Evolutionary conservation across 2,329 filamentous ascomycete genomes (phyloP), one percentile per base, ranked within the genome.

Genomic region (Arthrobotrys conoides): DNA sequence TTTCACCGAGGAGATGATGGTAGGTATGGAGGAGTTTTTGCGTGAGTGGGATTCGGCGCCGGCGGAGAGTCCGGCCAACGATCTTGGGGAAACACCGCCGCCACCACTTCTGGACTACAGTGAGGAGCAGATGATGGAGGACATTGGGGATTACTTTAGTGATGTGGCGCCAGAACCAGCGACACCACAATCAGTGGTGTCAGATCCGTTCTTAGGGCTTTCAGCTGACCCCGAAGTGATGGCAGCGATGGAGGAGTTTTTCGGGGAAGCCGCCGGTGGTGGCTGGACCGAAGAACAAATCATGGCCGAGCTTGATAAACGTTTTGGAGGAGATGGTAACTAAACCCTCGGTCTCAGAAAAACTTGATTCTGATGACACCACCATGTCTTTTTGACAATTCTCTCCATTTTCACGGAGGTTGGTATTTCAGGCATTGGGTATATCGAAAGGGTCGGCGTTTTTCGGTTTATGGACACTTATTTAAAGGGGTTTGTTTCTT

Each of bases 401-500:
- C 6, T 38, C 30, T 20, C n/a, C 18, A 18, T 20, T 59, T 16
- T 55, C n/a, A 4, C n/a, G 44, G 10, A 18, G 57, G 65, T 68
- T 76, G 70, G 70, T 76, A 22, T 65, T 57, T 51, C 41, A 41
- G 38, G 49, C 22, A 53, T 76, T 55, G 63, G 64, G 36, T 33
- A 57, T 64, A 70, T 65, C 57, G 27, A 33, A 27, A 41, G 55
- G 44, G 22, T 64, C 55, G 71, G 71, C 65, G 71, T 76, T 70
- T 55, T 27, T 36, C 14, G 8, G 55, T 33, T 18, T 22, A 59
- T 57, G 16, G 48, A 30, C 55, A 20, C 18, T 44, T 22, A 71
- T 65, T 38, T 65, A 44, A 12, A 38, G 22, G 48, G 72, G 22
- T 49, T 48, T 70, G 59, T 76, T 70, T 51, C 18, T 61, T 61